These are phyloP conservation scores for Sphaerulina populicola DNA, from an alignment of 2,329 filamentous ascomycete genomes.

Conservation along the genomic window DNA sequence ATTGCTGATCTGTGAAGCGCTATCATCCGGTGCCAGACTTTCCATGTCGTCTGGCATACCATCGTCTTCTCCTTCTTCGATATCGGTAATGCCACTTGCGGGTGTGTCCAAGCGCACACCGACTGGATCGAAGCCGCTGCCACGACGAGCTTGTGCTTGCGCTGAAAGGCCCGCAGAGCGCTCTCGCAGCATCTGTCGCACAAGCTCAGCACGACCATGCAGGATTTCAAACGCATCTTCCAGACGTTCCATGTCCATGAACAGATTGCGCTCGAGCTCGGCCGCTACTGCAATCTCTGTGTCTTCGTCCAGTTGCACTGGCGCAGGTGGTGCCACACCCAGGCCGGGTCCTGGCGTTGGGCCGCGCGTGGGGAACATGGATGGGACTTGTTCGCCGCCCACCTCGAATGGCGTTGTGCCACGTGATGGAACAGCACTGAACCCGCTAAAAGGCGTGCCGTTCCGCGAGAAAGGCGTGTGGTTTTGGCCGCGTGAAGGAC, in stretches of 20 bases:
- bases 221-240: slow-evolving; percentile 90
- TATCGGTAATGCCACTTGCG: slow-evolving; percentile 32
- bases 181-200: slow-evolving; percentile 70
- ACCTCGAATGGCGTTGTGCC: slow-evolving; percentile 44
- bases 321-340: slow-evolving; percentile 40
- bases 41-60: slow-evolving; percentile 35
- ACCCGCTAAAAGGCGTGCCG: slow-evolving; percentile 51
- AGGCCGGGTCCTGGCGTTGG: slow-evolving; percentile 28
- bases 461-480: slow-evolving; percentile 38
- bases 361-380: slow-evolving; percentile 30
- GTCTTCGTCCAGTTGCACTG: slow-evolving; percentile 86
- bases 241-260: slow-evolving; percentile 83
- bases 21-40: slow-evolving; percentile 65
- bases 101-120: slow-evolving; percentile 39
- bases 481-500: slow-evolving; percentile 37
- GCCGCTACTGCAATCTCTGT: slow-evolving; percentile 82
- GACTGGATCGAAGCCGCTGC: slow-evolving; percentile 40
- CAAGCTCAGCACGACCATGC: slow-evolving; percentile 74
- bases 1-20: slow-evolving; percentile 70
- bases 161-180: slow-evolving; percentile 68
- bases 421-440: slow-evolving; percentile 43
- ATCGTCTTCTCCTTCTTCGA: slow-evolving; percentile 30
- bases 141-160: slow-evolving; percentile 52
- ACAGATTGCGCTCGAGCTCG: slow-evolving; percentile 89
- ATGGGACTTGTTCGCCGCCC: slow-evolving; percentile 23